A percentile compares a stretch with the other conserved stretches of the same genome.
phyloP scores from a whole-genome alignment of 1,284 basidiomycete genomes.

The Pseudozyma flocculosa region DNA sequence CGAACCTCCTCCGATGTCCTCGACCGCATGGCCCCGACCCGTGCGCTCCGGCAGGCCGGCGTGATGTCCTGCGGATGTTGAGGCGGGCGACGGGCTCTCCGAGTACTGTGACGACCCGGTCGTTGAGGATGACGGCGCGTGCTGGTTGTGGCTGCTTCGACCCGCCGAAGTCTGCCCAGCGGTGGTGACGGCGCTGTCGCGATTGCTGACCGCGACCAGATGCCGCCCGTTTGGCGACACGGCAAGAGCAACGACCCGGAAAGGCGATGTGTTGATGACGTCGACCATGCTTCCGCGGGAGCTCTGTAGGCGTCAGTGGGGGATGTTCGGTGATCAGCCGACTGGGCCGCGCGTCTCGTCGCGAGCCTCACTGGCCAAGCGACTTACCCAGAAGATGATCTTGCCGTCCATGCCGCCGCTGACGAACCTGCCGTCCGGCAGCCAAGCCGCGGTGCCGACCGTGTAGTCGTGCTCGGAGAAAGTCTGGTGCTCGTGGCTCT shows the following conservation, averaged over 20 bases:
- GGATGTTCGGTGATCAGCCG: no score
- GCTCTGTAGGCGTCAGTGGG: neutral
- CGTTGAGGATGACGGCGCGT: slow-evolving; percentile 13
- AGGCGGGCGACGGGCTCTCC: slow-evolving; percentile 15
- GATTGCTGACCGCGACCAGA: slow-evolving; percentile 71
- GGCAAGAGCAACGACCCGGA: slow-evolving; percentile 82
- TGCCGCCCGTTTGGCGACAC: slow-evolving; percentile 81
- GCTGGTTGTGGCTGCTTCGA: neutral
- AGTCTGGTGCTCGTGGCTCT: slow-evolving; percentile 10
- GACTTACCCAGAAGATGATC: slow-evolving; percentile 72
- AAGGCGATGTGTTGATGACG: slow-evolving; percentile 72
- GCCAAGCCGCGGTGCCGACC: slow-evolving; percentile 82
- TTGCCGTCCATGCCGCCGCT: slow-evolving; percentile 85
- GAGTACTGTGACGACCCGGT: slow-evolving; percentile 23
- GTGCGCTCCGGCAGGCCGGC: neutral
- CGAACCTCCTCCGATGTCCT: slow-evolving; percentile 56
- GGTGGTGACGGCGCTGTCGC: slow-evolving; percentile 16
- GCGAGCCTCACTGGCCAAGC: no score
- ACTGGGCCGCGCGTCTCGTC: no score
- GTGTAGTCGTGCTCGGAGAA: slow-evolving; percentile 75
- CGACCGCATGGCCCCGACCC: slow-evolving; percentile 1
- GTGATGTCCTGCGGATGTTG: slow-evolving; percentile 10
- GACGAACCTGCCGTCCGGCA: slow-evolving; percentile 84
- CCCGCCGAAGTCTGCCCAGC: slow-evolving; percentile 4
- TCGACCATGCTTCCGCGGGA: slow-evolving; percentile 68